phyloP scores from a whole-genome alignment of 192 early-diverging fungal genomes.

The Coemansia erecta region DNA sequence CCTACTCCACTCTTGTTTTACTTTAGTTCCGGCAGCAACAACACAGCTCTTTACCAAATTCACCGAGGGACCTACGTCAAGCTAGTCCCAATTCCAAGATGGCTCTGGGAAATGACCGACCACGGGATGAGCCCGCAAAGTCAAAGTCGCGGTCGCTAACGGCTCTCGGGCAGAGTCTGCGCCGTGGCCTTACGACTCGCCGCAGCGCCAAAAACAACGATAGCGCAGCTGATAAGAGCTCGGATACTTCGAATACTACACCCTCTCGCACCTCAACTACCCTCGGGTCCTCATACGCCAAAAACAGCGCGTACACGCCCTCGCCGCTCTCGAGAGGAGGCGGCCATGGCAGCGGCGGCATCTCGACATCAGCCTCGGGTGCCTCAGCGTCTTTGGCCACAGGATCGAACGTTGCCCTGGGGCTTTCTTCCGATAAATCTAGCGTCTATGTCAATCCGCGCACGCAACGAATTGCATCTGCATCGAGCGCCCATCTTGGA shows the following conservation, averaged over 20 bases:
- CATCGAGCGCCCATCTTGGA: conserved; percentile 23
- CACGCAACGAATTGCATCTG: conserved; percentile 41
- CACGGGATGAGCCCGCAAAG: conserved; percentile 50
- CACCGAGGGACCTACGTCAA: not conserved
- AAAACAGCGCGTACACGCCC: conserved; percentile 27
- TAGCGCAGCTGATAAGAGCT: not conserved
- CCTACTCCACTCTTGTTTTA: not conserved
- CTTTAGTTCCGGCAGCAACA: no score
- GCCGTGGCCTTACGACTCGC: conserved; percentile 44
- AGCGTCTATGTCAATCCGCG: conserved; percentile 38
- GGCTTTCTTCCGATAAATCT: not conserved
- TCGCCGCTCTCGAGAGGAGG: conserved; percentile 35
- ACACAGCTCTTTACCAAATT: not conserved
- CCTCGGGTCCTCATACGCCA: conserved; percentile 13
- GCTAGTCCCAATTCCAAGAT: conserved; percentile 14
- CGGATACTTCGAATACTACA: not conserved
- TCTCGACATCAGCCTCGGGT: not conserved
- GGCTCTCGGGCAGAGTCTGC: conserved; percentile 46
- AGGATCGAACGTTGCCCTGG: not conserved
- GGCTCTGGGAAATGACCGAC: conserved; percentile 45
- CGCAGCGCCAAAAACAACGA: conserved; percentile 9
- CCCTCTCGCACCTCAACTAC: not conserved
- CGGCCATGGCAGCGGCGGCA: conserved; percentile 7
- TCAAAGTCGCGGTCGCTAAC: conserved; percentile 40
- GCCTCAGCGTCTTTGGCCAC: not conserved